phyloP scores from a whole-genome alignment of 2,329 filamentous ascomycete species.

The Leptosphaerulina australis region DNA sequence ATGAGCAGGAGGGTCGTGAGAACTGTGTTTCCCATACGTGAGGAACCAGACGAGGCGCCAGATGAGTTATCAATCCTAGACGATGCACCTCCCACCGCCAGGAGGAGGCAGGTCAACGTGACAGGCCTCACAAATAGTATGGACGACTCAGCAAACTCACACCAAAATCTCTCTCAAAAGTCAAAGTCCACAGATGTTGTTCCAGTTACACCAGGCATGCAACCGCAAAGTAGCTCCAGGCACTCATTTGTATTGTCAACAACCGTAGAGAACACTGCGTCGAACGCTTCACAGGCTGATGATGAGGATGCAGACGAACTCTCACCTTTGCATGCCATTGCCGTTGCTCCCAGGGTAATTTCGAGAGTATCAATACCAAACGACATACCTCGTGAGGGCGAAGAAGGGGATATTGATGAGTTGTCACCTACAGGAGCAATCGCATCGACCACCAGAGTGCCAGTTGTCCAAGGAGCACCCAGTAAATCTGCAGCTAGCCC shows the following conservation, averaged over 20 bases:
- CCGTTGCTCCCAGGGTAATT: conserved; percentile 22
- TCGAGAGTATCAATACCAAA: conserved; percentile 15
- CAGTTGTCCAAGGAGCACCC: not conserved
- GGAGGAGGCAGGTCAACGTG: conserved; percentile 17
- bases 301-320: conserved; percentile 41
- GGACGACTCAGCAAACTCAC: conserved; percentile 20
- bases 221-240: conserved; percentile 21
- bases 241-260: conserved; percentile 20
- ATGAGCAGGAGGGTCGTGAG: conserved; percentile 35
- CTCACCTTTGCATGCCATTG: conserved; percentile 26
- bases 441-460: not conserved
- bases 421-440: conserved; percentile 18
- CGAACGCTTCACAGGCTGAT: conserved; percentile 18
- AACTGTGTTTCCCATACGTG: conserved; percentile 32
- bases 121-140: conserved; percentile 20
- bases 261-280: conserved; percentile 21
- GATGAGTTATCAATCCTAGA: conserved; percentile 40
- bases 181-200: conserved; percentile 31
- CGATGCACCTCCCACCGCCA: conserved; percentile 24
- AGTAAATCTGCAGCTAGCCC: not conserved
- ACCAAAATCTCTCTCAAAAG: conserved; percentile 16
- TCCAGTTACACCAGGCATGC: conserved; percentile 34
- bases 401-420: conserved; percentile 31
- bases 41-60: conserved; percentile 34
- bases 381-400: not conserved